These are phyloP conservation scores for Ceratocystis ficicola DNA, from an alignment of 2,329 filamentous ascomycete genomes.

Conservation along the genomic window DNA sequence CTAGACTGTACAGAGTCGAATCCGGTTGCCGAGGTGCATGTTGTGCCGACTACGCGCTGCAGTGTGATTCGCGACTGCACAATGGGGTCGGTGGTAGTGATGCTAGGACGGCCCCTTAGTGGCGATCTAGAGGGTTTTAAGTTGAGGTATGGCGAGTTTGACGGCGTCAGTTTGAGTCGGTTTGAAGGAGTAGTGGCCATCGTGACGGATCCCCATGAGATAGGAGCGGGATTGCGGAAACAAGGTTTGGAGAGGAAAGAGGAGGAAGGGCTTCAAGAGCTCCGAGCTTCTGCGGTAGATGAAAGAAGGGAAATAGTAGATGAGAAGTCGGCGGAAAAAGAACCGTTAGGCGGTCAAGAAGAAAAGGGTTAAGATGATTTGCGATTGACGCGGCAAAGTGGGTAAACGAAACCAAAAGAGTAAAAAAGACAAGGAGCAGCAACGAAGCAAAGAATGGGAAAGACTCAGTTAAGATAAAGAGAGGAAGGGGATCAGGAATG, in stretches of 20 bases:
- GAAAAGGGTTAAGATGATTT: not conserved
- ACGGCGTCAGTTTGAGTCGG: conserved; percentile 59
- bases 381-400: not conserved
- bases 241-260: conserved; percentile 14
- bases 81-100: conserved; percentile 32
- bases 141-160: conserved; percentile 56
- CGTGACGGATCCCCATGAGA: conserved; percentile 40
- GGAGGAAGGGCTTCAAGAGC: not conserved
- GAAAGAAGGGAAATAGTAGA: not conserved
- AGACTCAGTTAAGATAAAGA: conserved; percentile 3
- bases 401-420: conserved; percentile 2
- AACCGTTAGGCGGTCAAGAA: conserved; percentile 5
- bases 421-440: not conserved
- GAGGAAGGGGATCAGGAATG: not conserved
- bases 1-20: conserved; percentile 69
- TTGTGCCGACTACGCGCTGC: conserved; percentile 81
- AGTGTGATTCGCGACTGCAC: conserved; percentile 55
- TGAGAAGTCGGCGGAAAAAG: conserved; percentile 7
- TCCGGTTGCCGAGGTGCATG: conserved; percentile 68
- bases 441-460: conserved; percentile 7
- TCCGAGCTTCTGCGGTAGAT: not conserved
- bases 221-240: conserved; percentile 14
- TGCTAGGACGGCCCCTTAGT: conserved; percentile 34
- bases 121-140: conserved; percentile 53
- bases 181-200: conserved; percentile 48